phyloP scores from a whole-genome alignment of 2,329 filamentous ascomycete genomes.

The Cryphonectria radicalis region DNA sequence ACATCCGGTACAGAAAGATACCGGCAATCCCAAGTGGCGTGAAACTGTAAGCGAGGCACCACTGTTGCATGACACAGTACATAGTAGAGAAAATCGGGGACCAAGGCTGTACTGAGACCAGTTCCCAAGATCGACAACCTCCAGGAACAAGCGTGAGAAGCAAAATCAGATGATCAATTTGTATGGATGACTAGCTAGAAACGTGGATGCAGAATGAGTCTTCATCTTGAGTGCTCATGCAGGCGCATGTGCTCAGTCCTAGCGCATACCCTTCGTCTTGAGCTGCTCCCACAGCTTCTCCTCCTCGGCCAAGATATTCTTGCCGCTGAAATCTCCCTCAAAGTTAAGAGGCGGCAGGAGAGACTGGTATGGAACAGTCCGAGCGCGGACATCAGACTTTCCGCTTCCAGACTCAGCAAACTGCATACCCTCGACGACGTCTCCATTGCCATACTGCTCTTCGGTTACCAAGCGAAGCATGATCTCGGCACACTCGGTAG shows the following conservation, averaged over 20 bases:
- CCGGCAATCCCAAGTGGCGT: neutral
- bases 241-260: neutral
- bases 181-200: neutral
- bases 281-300: constrained; percentile 30
- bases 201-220: neutral
- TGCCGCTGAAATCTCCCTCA: constrained; percentile 28
- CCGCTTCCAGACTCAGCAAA: constrained; percentile 16
- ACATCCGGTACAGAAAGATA: neutral
- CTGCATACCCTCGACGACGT: constrained; percentile 28
- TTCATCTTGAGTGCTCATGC: neutral
- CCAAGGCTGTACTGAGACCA: neutral
- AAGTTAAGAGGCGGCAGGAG: constrained; percentile 26
- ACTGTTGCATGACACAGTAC: neutral
- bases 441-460: constrained; percentile 23
- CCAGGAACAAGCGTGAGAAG: neutral
- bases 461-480: constrained; percentile 27
- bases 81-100: neutral
- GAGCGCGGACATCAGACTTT: constrained; percentile 22
- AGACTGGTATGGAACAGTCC: constrained; percentile 21
- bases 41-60: neutral
- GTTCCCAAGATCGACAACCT: neutral
- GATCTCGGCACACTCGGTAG: constrained; percentile 24
- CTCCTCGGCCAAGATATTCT: constrained; percentile 30
- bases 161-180: neutral
- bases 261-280: constrained; percentile 27